phyloP scores from a whole-genome alignment of 2,329 filamentous ascomycete species.

The Hymenoscyphus salicellus region DNA sequence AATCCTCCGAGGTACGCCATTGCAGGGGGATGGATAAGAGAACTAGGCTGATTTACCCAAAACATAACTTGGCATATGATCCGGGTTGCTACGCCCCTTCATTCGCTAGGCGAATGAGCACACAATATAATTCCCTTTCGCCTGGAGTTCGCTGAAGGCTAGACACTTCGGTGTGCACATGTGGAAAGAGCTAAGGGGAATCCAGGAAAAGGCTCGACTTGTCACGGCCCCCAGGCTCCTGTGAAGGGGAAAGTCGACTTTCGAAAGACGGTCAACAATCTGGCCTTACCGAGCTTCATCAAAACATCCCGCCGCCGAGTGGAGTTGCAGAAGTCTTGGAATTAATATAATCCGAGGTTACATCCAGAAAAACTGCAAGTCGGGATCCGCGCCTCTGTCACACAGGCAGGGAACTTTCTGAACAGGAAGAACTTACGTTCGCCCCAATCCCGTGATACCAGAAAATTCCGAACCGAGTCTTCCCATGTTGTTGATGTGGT shows the following conservation, averaged over 20 bases:
- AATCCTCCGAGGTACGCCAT: conserved; percentile 1
- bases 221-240: too few species aligned
- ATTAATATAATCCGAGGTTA: background rate
- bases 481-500: background rate
- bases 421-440: background rate
- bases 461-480: background rate
- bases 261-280: background rate
- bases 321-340: background rate
- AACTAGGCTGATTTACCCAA: background rate
- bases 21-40: background rate
- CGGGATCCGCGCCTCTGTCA: background rate
- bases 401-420: background rate
- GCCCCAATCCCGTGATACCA: background rate
- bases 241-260: background rate
- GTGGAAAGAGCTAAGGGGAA: background rate
- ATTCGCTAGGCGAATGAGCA: background rate
- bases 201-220: background rate
- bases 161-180: background rate
- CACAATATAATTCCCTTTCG: background rate
- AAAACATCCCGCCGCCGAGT: background rate
- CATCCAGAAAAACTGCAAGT: background rate
- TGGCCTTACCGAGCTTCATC: background rate
- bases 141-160: background rate
- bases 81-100: background rate
- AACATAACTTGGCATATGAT: background rate